A percentile compares a stretch with the other conserved stretches of the same genome.
Evolutionary conservation across 352 stramenopile genomes (phyloP).

Genomic region (Pythium pyrilobum): DNA sequence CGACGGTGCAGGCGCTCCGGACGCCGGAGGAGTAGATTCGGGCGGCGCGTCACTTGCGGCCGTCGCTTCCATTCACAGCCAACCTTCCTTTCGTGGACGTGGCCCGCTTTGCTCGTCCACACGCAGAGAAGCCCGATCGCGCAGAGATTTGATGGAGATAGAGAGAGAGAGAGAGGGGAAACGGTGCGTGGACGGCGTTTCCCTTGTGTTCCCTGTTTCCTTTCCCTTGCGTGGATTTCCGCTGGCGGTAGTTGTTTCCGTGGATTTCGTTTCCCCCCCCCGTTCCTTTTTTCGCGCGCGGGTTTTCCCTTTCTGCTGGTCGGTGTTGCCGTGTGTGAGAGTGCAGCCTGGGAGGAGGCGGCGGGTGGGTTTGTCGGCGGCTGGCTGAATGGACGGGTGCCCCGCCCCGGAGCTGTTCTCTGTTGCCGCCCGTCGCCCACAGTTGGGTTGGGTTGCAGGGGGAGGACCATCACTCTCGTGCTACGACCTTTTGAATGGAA

Average conservation of each 20-base stretch:
- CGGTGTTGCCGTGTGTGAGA: background rate
- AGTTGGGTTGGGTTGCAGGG: background rate
- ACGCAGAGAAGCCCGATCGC: too few relatives aligned
- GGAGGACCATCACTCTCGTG: constrained; percentile 16
- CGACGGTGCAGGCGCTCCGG: background rate
- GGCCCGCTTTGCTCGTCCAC: too few relatives aligned
- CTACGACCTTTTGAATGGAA: constrained; percentile 13
- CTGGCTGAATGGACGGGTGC: constrained; percentile 10
- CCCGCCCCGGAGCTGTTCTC: constrained; percentile 12
- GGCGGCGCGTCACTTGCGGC: background rate
- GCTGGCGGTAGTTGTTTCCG: too few relatives aligned
- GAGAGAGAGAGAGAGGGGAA: too few relatives aligned
- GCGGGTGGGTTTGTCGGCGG: background rate
- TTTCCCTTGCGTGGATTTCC: too few relatives aligned
- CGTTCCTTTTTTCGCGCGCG: too few relatives aligned
- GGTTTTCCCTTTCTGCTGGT: background rate
- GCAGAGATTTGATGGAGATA: too few relatives aligned
- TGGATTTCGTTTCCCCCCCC: too few relatives aligned
- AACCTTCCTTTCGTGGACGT: too few relatives aligned
- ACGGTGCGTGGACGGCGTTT: too few relatives aligned
- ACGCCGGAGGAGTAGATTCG: background rate
- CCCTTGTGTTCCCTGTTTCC: background rate
- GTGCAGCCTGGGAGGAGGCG: background rate
- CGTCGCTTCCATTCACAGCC: constrained; percentile 23
- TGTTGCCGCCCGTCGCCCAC: constrained; percentile 1